Conservation (phyloP, 768 basidiomycete species). For the Pleurotus tuber-regium region DNA sequence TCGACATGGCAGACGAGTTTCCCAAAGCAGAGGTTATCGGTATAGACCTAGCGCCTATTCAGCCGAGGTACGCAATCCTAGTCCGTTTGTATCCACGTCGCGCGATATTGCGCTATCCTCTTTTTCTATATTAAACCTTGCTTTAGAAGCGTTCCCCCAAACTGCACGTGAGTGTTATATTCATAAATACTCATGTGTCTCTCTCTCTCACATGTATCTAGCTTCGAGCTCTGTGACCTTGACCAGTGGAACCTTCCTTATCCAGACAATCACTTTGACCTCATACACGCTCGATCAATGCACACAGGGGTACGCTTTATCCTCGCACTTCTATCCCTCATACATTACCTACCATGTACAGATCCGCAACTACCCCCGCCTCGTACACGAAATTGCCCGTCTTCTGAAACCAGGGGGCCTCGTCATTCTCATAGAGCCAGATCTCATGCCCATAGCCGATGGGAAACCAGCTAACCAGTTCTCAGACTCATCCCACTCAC, state of each 20-base stretch:
- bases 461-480: constrained; percentile 36
- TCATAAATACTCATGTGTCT: constrained; percentile 4
- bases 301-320: constrained; percentile 61
- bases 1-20: constrained; percentile 74
- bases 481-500: constrained; percentile 12
- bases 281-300: constrained; percentile 69
- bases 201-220: constrained; percentile 22
- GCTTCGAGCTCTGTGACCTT: constrained; percentile 72
- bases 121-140: constrained; percentile 11
- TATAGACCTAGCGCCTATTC: constrained; percentile 70
- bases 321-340: constrained; percentile 14
- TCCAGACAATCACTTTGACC: constrained; percentile 59
- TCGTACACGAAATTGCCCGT: constrained; percentile 60
- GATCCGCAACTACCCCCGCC: constrained; percentile 61
- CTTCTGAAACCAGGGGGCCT: constrained; percentile 71
- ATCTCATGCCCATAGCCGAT: constrained; percentile 49
- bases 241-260: constrained; percentile 62
- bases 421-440: constrained; percentile 63
- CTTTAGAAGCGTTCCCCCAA: constrained; percentile 59
- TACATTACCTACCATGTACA: too few relatives aligned
- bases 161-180: constrained; percentile 61
- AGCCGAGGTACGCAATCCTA: constrained; percentile 70
- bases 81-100: too few relatives aligned
- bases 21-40: constrained; percentile 64
- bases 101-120: constrained; percentile 16